Evolutionary conservation across 2,329 filamentous ascomycete species (phyloP).

Genomic region (Aaosphaeria arxii): DNA sequence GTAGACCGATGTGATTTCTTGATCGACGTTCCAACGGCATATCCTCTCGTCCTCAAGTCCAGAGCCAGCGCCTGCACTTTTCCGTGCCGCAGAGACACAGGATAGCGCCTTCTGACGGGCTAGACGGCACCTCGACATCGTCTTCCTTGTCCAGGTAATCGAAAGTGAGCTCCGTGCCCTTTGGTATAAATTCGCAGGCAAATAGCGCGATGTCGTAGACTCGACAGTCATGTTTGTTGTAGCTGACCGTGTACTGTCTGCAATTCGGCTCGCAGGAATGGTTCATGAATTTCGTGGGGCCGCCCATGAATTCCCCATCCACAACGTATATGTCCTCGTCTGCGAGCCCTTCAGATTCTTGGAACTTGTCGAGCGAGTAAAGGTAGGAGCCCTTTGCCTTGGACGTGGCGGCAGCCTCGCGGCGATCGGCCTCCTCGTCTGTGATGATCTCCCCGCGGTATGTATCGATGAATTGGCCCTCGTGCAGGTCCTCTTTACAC

Average conservation of each 20-base stretch:
- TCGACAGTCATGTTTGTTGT: conserved; percentile 70
- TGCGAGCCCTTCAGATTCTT: conserved; percentile 54
- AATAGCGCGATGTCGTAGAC: conserved; percentile 78
- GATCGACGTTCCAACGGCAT: too few relatives aligned
- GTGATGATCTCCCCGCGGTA: conserved; percentile 65
- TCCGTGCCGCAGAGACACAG: conserved; percentile 58
- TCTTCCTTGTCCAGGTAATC: conserved; percentile 71
- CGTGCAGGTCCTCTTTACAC: conserved; percentile 60
- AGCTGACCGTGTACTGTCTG: conserved; percentile 74
- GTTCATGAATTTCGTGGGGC: conserved; percentile 78
- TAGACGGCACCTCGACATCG: conserved; percentile 40
- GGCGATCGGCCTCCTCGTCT: conserved; percentile 58
- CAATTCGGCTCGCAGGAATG: conserved; percentile 79
- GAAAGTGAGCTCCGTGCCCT: conserved; percentile 71
- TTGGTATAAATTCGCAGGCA: conserved; percentile 63
- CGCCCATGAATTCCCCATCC: conserved; percentile 72
- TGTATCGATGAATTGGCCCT: conserved; percentile 75
- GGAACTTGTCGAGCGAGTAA: conserved; percentile 80
- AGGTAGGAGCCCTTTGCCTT: conserved; percentile 74
- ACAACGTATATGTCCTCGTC: conserved; percentile 44
- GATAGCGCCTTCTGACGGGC: conserved; percentile 45
- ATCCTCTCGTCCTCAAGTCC: conserved; percentile 41
- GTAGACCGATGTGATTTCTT: too few relatives aligned
- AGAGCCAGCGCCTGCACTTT: conserved; percentile 68
- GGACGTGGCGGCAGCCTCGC: conserved; percentile 53